These are phyloP conservation scores for Cerioporus squamosus DNA, from an alignment of 1,284 basidiomycete genomes.

Conservation along the genomic window DNA sequence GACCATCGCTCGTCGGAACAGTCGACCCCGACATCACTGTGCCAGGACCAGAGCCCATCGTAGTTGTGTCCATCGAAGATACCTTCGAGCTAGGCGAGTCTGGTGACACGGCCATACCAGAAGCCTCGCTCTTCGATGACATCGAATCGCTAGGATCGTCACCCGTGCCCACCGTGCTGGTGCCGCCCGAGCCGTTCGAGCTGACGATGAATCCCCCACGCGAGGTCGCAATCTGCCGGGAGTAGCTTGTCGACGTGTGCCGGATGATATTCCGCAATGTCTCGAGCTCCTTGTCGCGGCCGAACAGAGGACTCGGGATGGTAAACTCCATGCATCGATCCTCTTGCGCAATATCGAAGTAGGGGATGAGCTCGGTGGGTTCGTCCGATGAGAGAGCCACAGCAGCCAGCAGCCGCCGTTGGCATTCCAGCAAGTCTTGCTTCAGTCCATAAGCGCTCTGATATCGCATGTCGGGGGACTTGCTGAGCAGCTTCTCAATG, in stretches of 20 bases:
- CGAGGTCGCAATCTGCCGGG: constrained; percentile 51
- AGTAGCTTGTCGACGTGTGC: constrained; percentile 65
- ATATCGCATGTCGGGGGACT: constrained; percentile 67
- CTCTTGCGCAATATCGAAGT: constrained; percentile 64
- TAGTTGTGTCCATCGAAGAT: constrained; percentile 21
- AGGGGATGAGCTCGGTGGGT: constrained; percentile 67
- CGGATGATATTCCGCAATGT: constrained; percentile 66
- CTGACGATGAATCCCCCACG: constrained; percentile 46
- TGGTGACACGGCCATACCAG: constrained; percentile 25
- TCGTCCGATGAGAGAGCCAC: constrained; percentile 61
- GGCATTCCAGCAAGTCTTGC: constrained; percentile 67
- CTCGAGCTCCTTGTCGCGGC: constrained; percentile 71
- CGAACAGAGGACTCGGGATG: constrained; percentile 68
- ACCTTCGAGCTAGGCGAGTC: constrained; percentile 25
- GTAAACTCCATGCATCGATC: constrained; percentile 73
- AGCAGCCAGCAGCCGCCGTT: constrained; percentile 58
- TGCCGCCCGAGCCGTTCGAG: constrained; percentile 40
- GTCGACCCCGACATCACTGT: constrained; percentile 39
- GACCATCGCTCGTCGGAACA: constrained; percentile 39
- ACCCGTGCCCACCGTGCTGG: constrained; percentile 30
- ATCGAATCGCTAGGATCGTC: constrained; percentile 51
- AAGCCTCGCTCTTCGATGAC: constrained; percentile 48
- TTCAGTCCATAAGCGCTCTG: constrained; percentile 73
- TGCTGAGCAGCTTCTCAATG: constrained; percentile 70
- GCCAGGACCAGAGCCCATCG: constrained; percentile 19